These are phyloP conservation scores for Pterocarpus santalinus DNA, from an alignment of 306 rosid genomes.

Conservation along the genomic window DNA sequence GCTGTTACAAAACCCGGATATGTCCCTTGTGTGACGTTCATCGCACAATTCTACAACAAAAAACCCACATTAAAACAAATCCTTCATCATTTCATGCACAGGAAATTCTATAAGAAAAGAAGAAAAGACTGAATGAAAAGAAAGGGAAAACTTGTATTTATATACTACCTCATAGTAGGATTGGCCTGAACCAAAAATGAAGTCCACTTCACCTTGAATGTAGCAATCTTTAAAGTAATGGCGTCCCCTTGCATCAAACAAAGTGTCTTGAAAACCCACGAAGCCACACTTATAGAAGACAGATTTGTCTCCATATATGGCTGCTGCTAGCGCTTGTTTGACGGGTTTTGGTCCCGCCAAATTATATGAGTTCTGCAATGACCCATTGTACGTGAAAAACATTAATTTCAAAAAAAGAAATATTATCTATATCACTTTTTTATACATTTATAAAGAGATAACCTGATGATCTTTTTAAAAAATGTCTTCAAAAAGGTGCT, in stretches of 20 bases:
- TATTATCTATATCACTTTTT: too few species aligned
- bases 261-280: slow-evolving; percentile 55
- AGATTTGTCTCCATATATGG: slow-evolving; percentile 52
- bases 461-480: too few species aligned
- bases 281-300: slow-evolving; percentile 49
- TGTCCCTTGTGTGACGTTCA: not conserved
- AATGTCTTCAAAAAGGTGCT: too few species aligned
- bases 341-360: not conserved
- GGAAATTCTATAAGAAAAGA: too few species aligned
- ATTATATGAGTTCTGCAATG: slow-evolving; percentile 7
- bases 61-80: too few species aligned
- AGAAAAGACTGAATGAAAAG: too few species aligned
- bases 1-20: slow-evolving; percentile 55
- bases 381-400: too few species aligned
- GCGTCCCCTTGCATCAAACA: slow-evolving; percentile 46
- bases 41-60: too few species aligned
- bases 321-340: slow-evolving; percentile 46
- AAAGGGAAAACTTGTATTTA: too few species aligned
- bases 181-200: slow-evolving; percentile 53
- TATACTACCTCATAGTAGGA: slow-evolving; percentile 47
- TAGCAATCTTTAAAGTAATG: slow-evolving; percentile 54
- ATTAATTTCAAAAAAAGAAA: too few species aligned
- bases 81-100: too few species aligned
- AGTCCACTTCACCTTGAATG: slow-evolving; percentile 58
- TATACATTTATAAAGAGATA: too few species aligned